These are phyloP conservation scores for Aphanomyces astaci DNA, from an alignment of 352 stramenopile species.

Conservation along the genomic window DNA sequence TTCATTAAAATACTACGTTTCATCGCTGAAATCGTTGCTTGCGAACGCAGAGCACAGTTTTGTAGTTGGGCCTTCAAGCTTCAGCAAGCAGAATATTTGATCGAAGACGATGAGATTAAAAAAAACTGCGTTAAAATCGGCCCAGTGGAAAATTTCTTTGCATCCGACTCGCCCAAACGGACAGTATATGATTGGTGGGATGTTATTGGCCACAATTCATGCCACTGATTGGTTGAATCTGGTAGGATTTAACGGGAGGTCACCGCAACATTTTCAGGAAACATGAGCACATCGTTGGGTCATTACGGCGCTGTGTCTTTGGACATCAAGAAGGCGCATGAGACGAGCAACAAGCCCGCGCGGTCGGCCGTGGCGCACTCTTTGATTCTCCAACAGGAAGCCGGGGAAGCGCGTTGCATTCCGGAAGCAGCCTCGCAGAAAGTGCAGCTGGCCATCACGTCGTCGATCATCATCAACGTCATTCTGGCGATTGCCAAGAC, in stretches of 20 bases:
- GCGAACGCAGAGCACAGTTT: too few species aligned
- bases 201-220: background rate
- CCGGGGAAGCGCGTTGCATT: slow-evolving; percentile 40
- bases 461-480: slow-evolving; percentile 63
- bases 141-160: too few species aligned
- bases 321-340: slow-evolving; percentile 4
- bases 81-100: too few species aligned
- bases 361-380: slow-evolving; percentile 70
- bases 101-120: too few species aligned
- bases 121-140: too few species aligned
- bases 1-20: too few species aligned
- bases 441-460: slow-evolving; percentile 63
- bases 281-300: background rate
- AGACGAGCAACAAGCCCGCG: background rate
- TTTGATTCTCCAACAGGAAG: slow-evolving; percentile 52
- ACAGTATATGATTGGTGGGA: background rate
- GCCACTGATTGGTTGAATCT: background rate
- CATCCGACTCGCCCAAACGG: background rate
- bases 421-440: slow-evolving; percentile 34
- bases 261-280: background rate
- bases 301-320: slow-evolving; percentile 15
- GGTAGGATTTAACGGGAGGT: background rate
- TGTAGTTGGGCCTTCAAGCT: background rate
- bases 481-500: slow-evolving; percentile 56
- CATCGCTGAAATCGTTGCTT: too few species aligned